Evolutionary conservation across 2,329 filamentous ascomycete genomes (phyloP).

Genomic region (Fusarium decemcellulare): DNA sequence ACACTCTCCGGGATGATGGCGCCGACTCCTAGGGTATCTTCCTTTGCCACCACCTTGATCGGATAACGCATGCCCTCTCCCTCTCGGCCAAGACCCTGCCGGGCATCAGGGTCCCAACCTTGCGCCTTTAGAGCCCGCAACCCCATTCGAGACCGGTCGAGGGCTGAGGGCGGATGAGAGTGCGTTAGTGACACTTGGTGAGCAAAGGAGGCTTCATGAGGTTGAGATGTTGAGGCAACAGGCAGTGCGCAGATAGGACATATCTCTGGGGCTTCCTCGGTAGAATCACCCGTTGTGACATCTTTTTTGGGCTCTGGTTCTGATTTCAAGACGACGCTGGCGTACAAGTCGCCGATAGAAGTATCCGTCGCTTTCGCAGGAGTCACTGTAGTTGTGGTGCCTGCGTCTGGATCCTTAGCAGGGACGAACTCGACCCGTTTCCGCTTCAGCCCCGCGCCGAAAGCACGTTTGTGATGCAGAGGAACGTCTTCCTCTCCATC

Average conservation of each 20-base stretch:
- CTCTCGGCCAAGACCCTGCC: slow-evolving; percentile 78
- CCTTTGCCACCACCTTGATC: slow-evolving; percentile 79
- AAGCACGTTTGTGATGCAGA: slow-evolving; percentile 67
- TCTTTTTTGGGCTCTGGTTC: slow-evolving; percentile 18
- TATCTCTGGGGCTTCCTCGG: slow-evolving; percentile 29
- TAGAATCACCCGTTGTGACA: slow-evolving; percentile 35
- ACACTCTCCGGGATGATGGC: slow-evolving; percentile 58
- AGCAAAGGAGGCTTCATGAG: slow-evolving; percentile 74
- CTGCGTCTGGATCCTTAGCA: slow-evolving; percentile 58
- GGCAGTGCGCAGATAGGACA: slow-evolving; percentile 56
- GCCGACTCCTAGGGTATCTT: slow-evolving; percentile 82
- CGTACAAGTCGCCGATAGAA: slow-evolving; percentile 70
- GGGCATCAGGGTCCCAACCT: slow-evolving; percentile 82
- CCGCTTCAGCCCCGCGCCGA: slow-evolving; percentile 70
- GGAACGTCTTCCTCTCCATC: slow-evolving; percentile 62
- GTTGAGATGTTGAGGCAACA: slow-evolving; percentile 48
- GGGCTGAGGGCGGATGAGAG: slow-evolving; percentile 79
- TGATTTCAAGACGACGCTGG: slow-evolving; percentile 72
- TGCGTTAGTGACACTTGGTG: slow-evolving; percentile 80
- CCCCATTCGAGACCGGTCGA: slow-evolving; percentile 80
- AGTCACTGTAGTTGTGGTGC: slow-evolving; percentile 33
- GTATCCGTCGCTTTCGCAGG: slow-evolving; percentile 39
- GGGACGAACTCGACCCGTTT: slow-evolving; percentile 71
- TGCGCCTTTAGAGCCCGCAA: slow-evolving; percentile 75
- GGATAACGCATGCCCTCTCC: slow-evolving; percentile 83